Evolutionary conservation across 352 stramenopile genomes (phyloP).

Genomic region (Globisporangium carolinianum): DNA sequence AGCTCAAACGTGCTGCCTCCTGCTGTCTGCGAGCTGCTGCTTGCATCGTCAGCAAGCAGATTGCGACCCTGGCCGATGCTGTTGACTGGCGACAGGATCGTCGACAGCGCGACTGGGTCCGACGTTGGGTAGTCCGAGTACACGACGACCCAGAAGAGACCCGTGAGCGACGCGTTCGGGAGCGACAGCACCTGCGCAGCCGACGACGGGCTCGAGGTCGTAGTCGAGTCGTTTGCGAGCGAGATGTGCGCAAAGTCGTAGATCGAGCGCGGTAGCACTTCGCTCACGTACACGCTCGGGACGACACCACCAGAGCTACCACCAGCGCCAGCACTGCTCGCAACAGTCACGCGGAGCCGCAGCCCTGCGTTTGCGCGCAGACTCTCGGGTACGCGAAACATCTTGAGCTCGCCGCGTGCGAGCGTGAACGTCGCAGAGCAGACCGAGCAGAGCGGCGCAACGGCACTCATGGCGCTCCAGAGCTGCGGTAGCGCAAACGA

Average conservation of each 20-base stretch:
- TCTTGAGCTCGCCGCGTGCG: slow-evolving; percentile 33
- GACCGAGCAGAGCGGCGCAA: slow-evolving; percentile 43
- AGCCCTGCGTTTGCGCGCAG: slow-evolving; percentile 45
- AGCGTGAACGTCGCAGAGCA: slow-evolving; percentile 44
- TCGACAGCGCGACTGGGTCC: slow-evolving; percentile 11
- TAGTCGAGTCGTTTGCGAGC: slow-evolving; percentile 8
- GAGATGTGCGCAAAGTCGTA: slow-evolving; percentile 74
- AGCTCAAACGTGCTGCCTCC: slow-evolving; percentile 26
- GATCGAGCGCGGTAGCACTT: slow-evolving; percentile 56
- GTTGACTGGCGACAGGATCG: background rate
- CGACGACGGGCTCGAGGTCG: background rate
- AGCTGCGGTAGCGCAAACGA: slow-evolving; percentile 50
- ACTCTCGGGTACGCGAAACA: slow-evolving; percentile 64
- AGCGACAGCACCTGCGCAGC: slow-evolving; percentile 37
- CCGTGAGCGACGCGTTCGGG: slow-evolving; percentile 42
- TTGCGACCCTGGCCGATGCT: too few relatives aligned
- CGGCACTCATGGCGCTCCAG: slow-evolving; percentile 44
- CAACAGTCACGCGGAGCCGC: slow-evolving; percentile 16
- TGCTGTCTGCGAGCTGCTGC: background rate
- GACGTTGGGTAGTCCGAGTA: slow-evolving; percentile 48
- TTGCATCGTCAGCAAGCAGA: background rate
- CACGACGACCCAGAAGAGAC: slow-evolving; percentile 69
- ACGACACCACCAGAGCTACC: slow-evolving; percentile 13
- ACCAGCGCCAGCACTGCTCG: background rate
- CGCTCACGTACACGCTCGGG: slow-evolving; percentile 67